Evolutionary conservation across 2,329 filamentous ascomycete species (phyloP), one percentile per base, ranked within the genome.

Genomic region (Exophiala xenobiotica): DNA sequence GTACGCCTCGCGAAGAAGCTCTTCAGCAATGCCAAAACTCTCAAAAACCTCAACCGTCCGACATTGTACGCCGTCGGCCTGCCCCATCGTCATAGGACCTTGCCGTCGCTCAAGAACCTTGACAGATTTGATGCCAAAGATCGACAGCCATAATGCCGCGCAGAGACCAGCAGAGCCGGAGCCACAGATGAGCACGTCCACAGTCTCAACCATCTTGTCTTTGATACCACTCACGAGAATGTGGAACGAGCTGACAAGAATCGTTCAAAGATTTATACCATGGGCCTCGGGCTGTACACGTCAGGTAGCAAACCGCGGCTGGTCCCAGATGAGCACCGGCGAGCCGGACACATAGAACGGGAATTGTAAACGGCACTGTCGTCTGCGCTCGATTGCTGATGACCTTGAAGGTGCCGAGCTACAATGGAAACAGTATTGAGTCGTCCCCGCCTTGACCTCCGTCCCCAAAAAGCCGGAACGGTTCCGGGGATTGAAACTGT

Each of bases 21-120:
- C 68, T 39, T 80, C 78, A 1, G 74, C 71, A 3, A 84, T 72
- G 1, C 74, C 78, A 24, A 83, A 80, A 38, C 77, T 79, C 60
- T 84, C 80, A 44, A 83, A 81, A 18, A 85, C 75, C 63, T 85
- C 81, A 11, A 83, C 79, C 0, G 80, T 82, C 1, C 80, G 78
- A 49, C 76, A 79, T 65, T 83, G 79, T 14, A 82, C 78, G 1
- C 81, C 80, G 53, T 87, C 83, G 11, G 83, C 84, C 65, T 86
- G 81, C 2, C 82, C 83, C 39, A 76, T 72, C 33, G 71, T 61
- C 43, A 86, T 70, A 0, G 79, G 80, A 0, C 80, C 81, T 3
- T 67, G 52, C 4, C 79, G 75, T 4, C 73, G 74, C 59, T 87
- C 83, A 1, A 86, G 69, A 20, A 86, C 76, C 20, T 47, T 57